phyloP scores from a whole-genome alignment of 2,329 filamentous ascomycete species.

The Plenodomus tracheiphilus region DNA sequence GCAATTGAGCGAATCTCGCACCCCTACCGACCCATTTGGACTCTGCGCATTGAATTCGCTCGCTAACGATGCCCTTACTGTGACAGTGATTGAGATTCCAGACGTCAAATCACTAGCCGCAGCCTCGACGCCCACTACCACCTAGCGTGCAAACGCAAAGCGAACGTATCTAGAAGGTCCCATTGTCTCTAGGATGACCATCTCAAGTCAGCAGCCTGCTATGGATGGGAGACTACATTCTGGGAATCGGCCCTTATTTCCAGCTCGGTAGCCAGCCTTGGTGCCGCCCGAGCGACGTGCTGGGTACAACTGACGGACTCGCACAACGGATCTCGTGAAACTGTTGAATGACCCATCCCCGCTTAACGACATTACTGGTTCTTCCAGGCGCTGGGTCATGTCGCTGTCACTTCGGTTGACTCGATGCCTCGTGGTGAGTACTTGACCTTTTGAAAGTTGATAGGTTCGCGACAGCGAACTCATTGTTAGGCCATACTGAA shows the following conservation, averaged over 20 bases:
- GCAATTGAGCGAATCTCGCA: background rate
- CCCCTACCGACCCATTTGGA: background rate
- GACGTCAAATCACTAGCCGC: background rate
- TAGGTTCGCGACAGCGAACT: background rate
- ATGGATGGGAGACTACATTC: conserved; percentile 1
- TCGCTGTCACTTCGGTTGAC: conserved; percentile 1
- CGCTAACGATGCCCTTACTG: background rate
- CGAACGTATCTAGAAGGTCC: background rate
- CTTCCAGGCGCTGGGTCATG: conserved; percentile 8
- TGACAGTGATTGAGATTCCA: conserved; percentile 2
- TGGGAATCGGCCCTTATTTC: conserved; percentile 2
- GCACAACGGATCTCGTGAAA: conserved; percentile 37
- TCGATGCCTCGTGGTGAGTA: conserved; percentile 6
- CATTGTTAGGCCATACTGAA: background rate
- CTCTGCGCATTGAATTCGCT: background rate
- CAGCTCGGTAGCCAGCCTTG: conserved; percentile 6
- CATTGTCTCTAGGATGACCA: background rate
- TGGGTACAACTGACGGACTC: conserved; percentile 22
- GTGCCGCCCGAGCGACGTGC: conserved; percentile 7
- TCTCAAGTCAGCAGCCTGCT: background rate
- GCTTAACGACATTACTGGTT: conserved; percentile 22
- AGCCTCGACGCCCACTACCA: background rate
- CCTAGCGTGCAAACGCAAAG: background rate
- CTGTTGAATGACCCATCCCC: conserved; percentile 27
- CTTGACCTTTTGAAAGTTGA: background rate